Conservation (phyloP, 2,329 filamentous ascomycete species). For the Alternaria conjuncta region DNA sequence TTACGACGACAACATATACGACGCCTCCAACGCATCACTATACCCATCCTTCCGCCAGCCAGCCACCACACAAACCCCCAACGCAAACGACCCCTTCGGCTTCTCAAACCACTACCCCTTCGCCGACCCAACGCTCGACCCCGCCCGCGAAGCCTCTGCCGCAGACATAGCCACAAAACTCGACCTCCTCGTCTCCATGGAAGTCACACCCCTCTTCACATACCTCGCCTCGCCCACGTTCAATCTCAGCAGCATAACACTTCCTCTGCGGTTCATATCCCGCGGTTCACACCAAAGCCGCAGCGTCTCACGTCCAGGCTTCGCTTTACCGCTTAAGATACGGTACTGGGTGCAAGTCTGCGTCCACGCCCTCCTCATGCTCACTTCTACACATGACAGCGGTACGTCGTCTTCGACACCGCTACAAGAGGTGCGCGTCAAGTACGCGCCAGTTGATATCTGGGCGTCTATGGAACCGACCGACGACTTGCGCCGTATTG, state of each 20-base stretch:
- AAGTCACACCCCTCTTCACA: constrained; percentile 44
- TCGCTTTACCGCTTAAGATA: constrained; percentile 38
- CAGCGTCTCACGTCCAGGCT: constrained; percentile 26
- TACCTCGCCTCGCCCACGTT: constrained; percentile 39
- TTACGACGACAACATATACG: constrained; percentile 47
- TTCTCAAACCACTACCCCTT: constrained; percentile 43
- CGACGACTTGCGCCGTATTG: constrained; percentile 37
- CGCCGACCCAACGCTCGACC: constrained; percentile 26
- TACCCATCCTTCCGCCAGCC: constrained; percentile 36
- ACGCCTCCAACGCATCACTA: constrained; percentile 29
- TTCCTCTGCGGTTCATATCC: constrained; percentile 45
- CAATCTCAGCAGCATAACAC: constrained; percentile 34
- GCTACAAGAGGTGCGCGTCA: constrained; percentile 32
- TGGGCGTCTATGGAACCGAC: constrained; percentile 45
- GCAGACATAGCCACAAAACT: constrained; percentile 39
- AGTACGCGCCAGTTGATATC: constrained; percentile 43
- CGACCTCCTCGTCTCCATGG: constrained; percentile 37
- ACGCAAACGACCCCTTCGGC: constrained; percentile 36
- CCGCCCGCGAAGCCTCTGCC: constrained; percentile 16
- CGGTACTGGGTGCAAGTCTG: constrained; percentile 43
- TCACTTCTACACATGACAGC: constrained; percentile 4
- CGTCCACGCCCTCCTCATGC: constrained; percentile 38
- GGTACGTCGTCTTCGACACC: not conserved
- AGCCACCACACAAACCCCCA: constrained; percentile 1
- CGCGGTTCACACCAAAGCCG: constrained; percentile 31